Base-by-base conservation (phyloP, 1,284 basidiomycete genomes). In the Singerocomus inundabilis region DNA sequence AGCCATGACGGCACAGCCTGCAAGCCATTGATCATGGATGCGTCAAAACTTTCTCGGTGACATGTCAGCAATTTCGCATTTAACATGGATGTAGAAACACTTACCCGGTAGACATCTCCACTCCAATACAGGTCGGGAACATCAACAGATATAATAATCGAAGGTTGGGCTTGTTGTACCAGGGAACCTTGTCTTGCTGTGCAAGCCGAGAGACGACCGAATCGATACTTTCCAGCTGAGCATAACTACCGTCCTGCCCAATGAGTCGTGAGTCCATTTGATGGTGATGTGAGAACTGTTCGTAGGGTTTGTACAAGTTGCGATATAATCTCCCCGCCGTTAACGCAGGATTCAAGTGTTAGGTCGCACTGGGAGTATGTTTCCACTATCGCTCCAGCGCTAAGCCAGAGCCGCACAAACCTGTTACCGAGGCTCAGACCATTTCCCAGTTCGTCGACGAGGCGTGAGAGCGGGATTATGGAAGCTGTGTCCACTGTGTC, bases 51-150 rank as follows among this genome's bases (percentile, higher is more conserved):
- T 48, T 44, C 7, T 16, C 25, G n/a, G n/a, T n/a, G n/a, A n/a
- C 1, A 1, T 0, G 29, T 60, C 30, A 53, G 24, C 16, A 33
- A 10, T 8, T 7, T 12, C 2, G 6, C 9, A 8, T 11, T 2
- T n/a, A 35, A 30, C n/a, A 28, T 12, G 4, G 2, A 31, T 13
- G 26, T 71, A 9, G 73, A 75, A 25, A 35, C 18, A 65, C 76
- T 54, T 52, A 75, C 78, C 80, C 81, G 59, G 73, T 78, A 1
- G 81, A 82, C 77, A 81, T 79, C 59, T 83, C 80, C 15, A 81
- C 80, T 21, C 78, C 81, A 29, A 83, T 75, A 58, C n/a, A n/a
- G n/a, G n/a, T n/a, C n/a, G n/a, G n/a, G n/a, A n/a, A n/a, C n/a
- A n/a, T n/a, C n/a, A n/a, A n/a, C n/a, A n/a, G n/a, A n/a, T n/a